Base-by-base conservation (phyloP, 176 grass and related monocot genomes). In the Saccharum spontaneum region DNA sequence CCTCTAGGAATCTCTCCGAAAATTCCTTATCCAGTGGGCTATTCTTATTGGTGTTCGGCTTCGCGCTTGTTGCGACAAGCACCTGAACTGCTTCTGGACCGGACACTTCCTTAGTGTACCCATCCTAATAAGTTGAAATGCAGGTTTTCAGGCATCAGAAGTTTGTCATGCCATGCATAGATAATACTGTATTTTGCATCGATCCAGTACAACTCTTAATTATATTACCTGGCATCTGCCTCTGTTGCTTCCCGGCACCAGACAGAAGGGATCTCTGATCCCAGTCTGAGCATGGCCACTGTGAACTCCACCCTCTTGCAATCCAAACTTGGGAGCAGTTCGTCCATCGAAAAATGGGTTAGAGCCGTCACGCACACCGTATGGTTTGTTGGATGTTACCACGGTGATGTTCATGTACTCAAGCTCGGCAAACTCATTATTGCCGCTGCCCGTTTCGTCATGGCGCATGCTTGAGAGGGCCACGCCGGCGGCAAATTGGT, bases 381-480 rank as follows among this genome's bases (percentile, higher is more conserved):
- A 98, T 22, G 91, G 96, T 23, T 81, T 38, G 38, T 94, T 95
- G 66, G 96, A 94, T 22, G 96, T 98, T 43, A 98, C 77, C 61
- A 95, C 83, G 24, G 96, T 94, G 65, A 98, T 81, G 60, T 98
- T 94, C 78, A 94, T 87, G 76, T 94, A 89, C 66, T 90, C 87
- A 52, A 98, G 87, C 87, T 95, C 81, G 7, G 96, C 78, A 75
- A 95, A 92, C 45, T 98, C 96, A 89, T 98, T 98, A 89, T 94
- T 94, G 40, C 73, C 74, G 44, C 84, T 80, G 10, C 50, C 69
- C 12, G 87, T 80, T 28, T 89, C 76, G 28, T 72, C 87, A 46
- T 76, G 90, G 46, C 82, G 67, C 89, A 98, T 94, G 75, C 89
- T 90, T 16, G 93, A 92, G 49, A 95, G 36, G 2, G 89, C 91